Evolutionary conservation across 352 stramenopile species (phyloP), one percentile per base, ranked within the genome.

Genomic region (Globisporangium echinulatum): DNA sequence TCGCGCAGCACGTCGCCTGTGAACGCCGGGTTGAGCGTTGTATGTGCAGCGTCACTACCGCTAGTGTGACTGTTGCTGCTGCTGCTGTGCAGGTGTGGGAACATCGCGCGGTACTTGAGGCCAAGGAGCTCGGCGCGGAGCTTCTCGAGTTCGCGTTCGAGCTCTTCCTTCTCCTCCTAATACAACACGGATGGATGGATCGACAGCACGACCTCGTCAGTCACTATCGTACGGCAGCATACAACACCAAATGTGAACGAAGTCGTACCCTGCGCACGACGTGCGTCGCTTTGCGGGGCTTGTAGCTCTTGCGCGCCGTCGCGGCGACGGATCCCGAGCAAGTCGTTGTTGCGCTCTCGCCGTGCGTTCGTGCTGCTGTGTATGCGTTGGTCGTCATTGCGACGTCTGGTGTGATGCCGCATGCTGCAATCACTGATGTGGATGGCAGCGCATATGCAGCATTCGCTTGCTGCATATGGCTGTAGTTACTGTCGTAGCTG

Each of bases 111-210:
- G 17, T 48, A 48, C 39, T 68, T 56, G 10, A 79, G 61, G 50
- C 56, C 62, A 8, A 61, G 61, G n/a, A 73, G 49, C 52, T 79
- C 59, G 33, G 54, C 25, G 52, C 73, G 58, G 4, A 70, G 59
- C 37, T 63, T 38, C 19, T 68, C 59, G 38, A 75, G n/a, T 46
- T 77, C 58, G 48, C 71, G 61, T 2, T 71, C 46, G n/a, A 75
- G 61, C 33, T 50, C 37, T n/a, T 56, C 63, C 38, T 79, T 79
- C 64, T 76, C 68, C 49, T 79, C 71, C 44, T 33, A 33, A 33
- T 33, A 33, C 2, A 33, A 3, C 25, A 33, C 25, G 25, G 25
- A 33, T 3, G 25, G 25, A 33, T 33, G 25, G 25, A 33, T 33
- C 25, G 25, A 33, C 62, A 25, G 8, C 44, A 60, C 14, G 17